Percentiles rank a stretch among this genome's conserved stretches.
Conservation (phyloP, 192 early-diverging fungal species). For the Coemansia sp. region DNA sequence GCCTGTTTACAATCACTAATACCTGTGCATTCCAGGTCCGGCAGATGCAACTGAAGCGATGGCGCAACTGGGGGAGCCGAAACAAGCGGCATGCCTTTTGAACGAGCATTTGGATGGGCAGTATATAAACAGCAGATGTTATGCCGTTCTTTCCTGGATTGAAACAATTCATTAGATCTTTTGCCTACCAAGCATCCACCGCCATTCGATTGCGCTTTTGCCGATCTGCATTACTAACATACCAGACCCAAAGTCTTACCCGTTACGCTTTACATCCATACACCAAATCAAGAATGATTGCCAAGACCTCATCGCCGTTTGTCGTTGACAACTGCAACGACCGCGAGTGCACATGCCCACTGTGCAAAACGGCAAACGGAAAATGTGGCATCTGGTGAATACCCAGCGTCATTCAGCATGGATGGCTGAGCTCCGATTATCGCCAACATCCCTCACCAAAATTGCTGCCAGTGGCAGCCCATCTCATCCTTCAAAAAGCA, state of each 20-base stretch:
- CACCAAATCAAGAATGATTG: conserved; percentile 1
- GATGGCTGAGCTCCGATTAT: neutral
- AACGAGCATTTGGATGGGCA: neutral
- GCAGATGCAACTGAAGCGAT: neutral
- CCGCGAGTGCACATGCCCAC: conserved; percentile 17
- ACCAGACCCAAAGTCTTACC: neutral
- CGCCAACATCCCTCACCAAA: neutral
- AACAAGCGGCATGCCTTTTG: neutral
- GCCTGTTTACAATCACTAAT: neutral
- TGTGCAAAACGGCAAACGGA: conserved; percentile 12
- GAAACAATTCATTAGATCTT: neutral
- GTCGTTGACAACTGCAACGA: neutral
- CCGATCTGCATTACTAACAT: neutral
- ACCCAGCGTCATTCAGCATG: too few relatives aligned
- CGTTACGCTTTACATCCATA: too few relatives aligned
- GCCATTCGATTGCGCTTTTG: neutral
- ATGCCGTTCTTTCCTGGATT: neutral
- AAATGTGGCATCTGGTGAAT: neutral
- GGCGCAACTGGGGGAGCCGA: neutral
- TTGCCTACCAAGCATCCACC: neutral
- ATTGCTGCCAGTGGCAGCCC: neutral
- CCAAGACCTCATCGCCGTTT: neutral
- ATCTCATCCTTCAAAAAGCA: neutral
- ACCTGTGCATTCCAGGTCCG: neutral
- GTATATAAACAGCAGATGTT: neutral